Evolutionary conservation across 2,329 filamentous ascomycete genomes (phyloP), one percentile per base, ranked within the genome.

Genomic region (Phyllachora maydis): DNA sequence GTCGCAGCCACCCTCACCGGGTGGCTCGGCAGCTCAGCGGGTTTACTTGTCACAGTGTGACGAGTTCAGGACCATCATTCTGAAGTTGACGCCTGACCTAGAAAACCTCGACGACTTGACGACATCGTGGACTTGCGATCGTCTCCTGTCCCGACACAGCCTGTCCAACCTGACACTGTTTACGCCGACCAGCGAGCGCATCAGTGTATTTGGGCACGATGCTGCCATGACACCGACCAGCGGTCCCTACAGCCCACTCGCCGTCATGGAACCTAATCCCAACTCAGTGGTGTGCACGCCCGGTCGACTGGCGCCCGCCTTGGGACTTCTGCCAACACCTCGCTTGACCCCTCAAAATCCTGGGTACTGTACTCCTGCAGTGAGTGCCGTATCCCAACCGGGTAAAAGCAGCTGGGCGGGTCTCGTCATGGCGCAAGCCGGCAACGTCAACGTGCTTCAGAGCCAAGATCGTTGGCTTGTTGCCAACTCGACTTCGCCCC

Each of bases 361-460:
- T 32, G 61, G 59, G 42, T 56, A 59, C 39, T 58, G 53, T 46
- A 69, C 65, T 56, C 62, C 64, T 56, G 62, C 61, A 31, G 61
- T 52, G 55, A 56, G 53, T 53, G 55, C 54, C 36, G 50, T 52
- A 17, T 54, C 59, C 25, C 52, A 54, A 24, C 43, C 63, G 22
- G 47, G 61, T 20, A 45, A 50, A 30, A 56, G 52, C 32, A 45
- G 49, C 30, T 54, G 65, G 0, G 72, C 71, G 65, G 51, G 61
- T 26, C 46, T 61, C 30, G 66, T 65, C 14, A 62, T 70, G 56
- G 50, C 59, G 2, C 64, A 69, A 31, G 59, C 52, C 7, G 54
- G 49, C 13, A 56, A 38, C 30, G 37, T 50, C 21, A 50, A 39
- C 30, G 46, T 54, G 13, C 37, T 51, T 12, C 62, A 67, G 35